Evolutionary conservation across 1,284 basidiomycete species (phyloP), one percentile per base, ranked within the genome.

Genomic region (Kalmanozyma brasiliensis): DNA sequence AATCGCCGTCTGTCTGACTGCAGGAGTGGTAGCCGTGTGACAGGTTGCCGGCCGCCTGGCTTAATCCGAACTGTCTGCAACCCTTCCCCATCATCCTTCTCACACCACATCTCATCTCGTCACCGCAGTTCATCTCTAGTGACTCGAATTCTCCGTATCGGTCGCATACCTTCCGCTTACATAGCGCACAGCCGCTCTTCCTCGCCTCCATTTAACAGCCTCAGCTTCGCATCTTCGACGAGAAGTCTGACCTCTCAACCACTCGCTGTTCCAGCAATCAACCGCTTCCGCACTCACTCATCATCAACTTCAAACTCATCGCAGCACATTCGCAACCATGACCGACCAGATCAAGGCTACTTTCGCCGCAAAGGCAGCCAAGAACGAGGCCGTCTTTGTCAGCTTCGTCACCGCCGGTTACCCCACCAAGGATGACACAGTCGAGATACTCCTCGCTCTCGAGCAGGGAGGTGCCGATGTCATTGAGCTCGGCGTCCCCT

Each of bases 401-500:
- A 56, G 77, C 32, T 82, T 80, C 56, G 64, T 80, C 51, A 80
- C 79, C 29, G 80, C 79, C 20, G 81, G 81, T 14, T 81, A 70
- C 57, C 81, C 81, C 11, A 51, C 70, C 38, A 76, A 75, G 43
- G 43, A 73, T 5, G 89, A 91, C 63, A 97, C 95, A 0, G 92
- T 96, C 14, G 89, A 91, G 4, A 86, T 95, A 53, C 84, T 98
- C 85, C 88, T 98, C 34, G 91, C 91, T 19, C 91, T 98, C 87
- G 90, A 98, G 83, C 87, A 87, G 41, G 95, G 94, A 44, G 96
- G 95, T 20, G 89, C 92, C 42, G 94, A 98, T 83, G 88, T 98
- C 71, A 95, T 98, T 71, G 95, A 98, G 84, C 87, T 98, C 30
- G 96, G 96, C 23, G 87, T 98, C 33, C 95, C 80, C 40, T 98